phyloP scores from a whole-genome alignment of 2,329 filamentous ascomycete genomes.

The Xylariales sp. region DNA sequence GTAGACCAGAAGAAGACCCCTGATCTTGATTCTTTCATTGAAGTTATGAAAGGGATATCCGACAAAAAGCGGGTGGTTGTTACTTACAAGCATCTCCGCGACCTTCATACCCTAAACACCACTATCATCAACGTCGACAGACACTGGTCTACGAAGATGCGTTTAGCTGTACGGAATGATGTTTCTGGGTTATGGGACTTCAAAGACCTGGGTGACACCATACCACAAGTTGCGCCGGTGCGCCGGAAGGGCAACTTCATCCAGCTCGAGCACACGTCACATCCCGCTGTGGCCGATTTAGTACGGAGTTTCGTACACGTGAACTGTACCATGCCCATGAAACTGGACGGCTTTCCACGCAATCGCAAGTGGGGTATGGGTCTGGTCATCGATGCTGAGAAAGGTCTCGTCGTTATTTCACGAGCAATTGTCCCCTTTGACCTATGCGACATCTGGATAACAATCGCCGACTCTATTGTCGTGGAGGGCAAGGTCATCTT shows the following conservation, averaged over 20 bases:
- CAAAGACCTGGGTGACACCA: constrained; percentile 71
- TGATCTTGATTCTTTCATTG: constrained; percentile 81
- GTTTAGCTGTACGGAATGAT: constrained; percentile 86
- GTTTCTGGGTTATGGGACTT: constrained; percentile 92
- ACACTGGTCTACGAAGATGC: constrained; percentile 95
- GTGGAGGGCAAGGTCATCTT: constrained; percentile 93
- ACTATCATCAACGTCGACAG: constrained; percentile 89
- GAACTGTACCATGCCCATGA: constrained; percentile 87
- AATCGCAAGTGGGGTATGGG: constrained; percentile 94
- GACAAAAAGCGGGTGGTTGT: constrained; percentile 81
- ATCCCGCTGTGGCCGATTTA: constrained; percentile 87
- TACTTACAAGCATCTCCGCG: constrained; percentile 91
- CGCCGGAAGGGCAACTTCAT: constrained; percentile 85
- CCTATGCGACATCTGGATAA: constrained; percentile 92
- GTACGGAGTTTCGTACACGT: constrained; percentile 94
- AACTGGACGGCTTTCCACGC: constrained; percentile 96
- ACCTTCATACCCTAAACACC: constrained; percentile 91
- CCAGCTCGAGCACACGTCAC: constrained; percentile 79
- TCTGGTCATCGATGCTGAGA: constrained; percentile 93
- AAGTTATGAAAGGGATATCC: constrained; percentile 84
- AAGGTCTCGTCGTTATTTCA: constrained; percentile 91
- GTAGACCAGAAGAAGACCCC: constrained; percentile 89
- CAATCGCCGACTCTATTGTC: constrained; percentile 93
- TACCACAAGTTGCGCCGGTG: constrained; percentile 68
- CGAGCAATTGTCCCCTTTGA: constrained; percentile 93